phyloP scores from a whole-genome alignment of 108 stramenopile genomes.

The Pseudonitzschia delicatissima region DNA sequence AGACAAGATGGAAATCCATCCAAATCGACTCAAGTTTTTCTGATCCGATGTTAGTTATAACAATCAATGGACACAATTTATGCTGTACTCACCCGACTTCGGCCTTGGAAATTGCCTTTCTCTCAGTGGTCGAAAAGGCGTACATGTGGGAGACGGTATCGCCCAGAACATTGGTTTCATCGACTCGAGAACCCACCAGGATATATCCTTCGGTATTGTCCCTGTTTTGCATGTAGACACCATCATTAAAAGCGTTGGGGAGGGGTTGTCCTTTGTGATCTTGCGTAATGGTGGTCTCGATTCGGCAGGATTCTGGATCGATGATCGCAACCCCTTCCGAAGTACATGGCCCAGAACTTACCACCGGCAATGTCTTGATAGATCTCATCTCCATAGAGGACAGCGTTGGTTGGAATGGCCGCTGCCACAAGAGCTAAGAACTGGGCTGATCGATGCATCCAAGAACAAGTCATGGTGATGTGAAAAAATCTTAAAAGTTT shows the following conservation, averaged over 20 bases:
- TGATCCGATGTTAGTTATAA: neutral
- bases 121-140: neutral
- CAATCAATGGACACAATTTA: neutral
- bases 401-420: neutral
- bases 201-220: constrained; percentile 7
- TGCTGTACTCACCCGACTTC: constrained; percentile 7
- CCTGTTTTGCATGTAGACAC: constrained; percentile 14
- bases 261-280: constrained; percentile 10
- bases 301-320: constrained; percentile 15
- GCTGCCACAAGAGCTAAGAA: neutral
- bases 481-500: too few relatives aligned
- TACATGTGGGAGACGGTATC: neutral
- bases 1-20: too few relatives aligned
- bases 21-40: too few relatives aligned
- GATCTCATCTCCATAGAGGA: constrained; percentile 24
- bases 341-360: constrained; percentile 24
- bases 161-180: constrained; percentile 3
- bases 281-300: constrained; percentile 15
- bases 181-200: constrained; percentile 5
- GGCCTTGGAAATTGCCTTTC: neutral
- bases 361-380: constrained; percentile 16
- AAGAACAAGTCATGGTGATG: too few relatives aligned
- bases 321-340: constrained; percentile 13
- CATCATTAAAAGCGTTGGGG: constrained; percentile 9
- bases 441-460: too few relatives aligned